Evolutionary conservation across 2,329 filamentous ascomycete species (phyloP), one percentile per base, ranked within the genome.

Genomic region (Alternaria burnsii): DNA sequence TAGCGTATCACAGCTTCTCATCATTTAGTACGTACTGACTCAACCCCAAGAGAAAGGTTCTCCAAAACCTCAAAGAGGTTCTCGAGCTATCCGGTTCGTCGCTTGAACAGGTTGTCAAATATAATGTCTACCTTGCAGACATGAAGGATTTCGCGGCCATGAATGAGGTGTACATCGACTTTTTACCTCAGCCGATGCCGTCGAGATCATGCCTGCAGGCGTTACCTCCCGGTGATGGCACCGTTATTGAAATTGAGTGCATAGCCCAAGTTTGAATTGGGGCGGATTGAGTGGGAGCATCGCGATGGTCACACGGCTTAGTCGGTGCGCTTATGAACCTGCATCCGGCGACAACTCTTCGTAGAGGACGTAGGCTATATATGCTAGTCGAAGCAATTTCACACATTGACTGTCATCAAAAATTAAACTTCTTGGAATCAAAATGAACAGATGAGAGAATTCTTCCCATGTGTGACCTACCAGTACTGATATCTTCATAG

Each of bases 101-200:
- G 4, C 63, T 73, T 11, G 69, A 73, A 44, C 64, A 73, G 46
- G 70, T 74, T n/a, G 70, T 74, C 59, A 74, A 73, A 56, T 71
- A 73, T 62, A 74, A 74, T 48, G 70, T 74, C 26, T 74, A 71
- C 54, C 63, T 74, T 11, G 67, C 69, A 32, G 65, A 71, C 48
- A 74, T 74, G 70, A 70, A 70, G 43, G 68, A 73, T 57, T 74
- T 74, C 20, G 70, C 70, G 9, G 68, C 65, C 1, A 74, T 74
- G 71, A 74, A 74, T 61, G 68, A 73, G 52, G 71, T 68, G 20
- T 74, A 74, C 54, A 71, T 73, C 40, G 66, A 70, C n/a, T 71
- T 71, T 50, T 42, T 71, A 22, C 68, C 68, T 5, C 55, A 71
- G 58, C 68, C 68, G 1, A 71, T 69, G 67, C 68, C 68, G 8